Conservation (phyloP, 208 protist species). For the Wallacemonas rigidus region DNA sequence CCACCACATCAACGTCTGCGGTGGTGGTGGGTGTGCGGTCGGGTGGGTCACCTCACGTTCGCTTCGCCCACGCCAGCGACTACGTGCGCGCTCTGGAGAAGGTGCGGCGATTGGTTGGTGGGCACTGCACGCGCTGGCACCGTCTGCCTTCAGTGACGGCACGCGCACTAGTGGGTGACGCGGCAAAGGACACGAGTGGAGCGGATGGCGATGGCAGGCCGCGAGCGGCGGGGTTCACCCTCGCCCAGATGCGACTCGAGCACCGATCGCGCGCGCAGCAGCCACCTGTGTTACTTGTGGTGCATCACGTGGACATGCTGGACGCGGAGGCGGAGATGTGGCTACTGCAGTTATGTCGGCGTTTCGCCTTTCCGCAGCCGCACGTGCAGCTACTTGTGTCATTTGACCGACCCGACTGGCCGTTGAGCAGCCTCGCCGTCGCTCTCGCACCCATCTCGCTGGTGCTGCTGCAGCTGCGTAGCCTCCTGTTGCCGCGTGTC, state of each 20-base stretch:
- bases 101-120: neutral
- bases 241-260: conserved; percentile 6
- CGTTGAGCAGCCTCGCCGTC: conserved; percentile 8
- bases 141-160: conserved; percentile 33
- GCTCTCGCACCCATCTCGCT: conserved; percentile 43
- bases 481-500: conserved; percentile 62
- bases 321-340: conserved; percentile 32
- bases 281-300: conserved; percentile 45
- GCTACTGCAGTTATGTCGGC: conserved; percentile 48
- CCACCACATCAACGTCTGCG: no score
- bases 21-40: neutral
- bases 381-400: conserved; percentile 52
- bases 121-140: conserved; percentile 43
- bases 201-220: neutral
- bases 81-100: neutral
- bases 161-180: conserved; percentile 3
- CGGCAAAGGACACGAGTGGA: neutral
- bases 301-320: conserved; percentile 72
- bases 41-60: neutral
- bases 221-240: conserved; percentile 11
- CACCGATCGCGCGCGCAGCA: neutral
- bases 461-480: conserved; percentile 57
- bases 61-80: neutral
- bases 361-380: conserved; percentile 36
- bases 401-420: conserved; percentile 72